phyloP scores from a whole-genome alignment of 768 basidiomycete genomes.

The Naematelia aurantialba region DNA sequence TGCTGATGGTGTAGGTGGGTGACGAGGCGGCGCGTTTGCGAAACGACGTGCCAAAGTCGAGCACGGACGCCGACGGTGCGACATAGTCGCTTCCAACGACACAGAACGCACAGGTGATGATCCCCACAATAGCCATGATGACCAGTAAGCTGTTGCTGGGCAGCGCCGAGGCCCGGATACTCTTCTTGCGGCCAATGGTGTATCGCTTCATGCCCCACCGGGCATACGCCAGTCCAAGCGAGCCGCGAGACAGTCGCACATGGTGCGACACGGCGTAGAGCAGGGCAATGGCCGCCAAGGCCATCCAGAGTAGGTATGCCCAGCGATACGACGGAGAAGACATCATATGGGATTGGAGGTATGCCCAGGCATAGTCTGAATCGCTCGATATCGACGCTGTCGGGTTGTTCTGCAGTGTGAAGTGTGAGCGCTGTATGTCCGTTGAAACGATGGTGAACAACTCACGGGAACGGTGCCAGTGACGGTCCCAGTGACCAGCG shows the following conservation, averaged over 20 bases:
- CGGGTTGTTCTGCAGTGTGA: constrained; percentile 32
- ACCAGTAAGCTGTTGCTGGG: constrained; percentile 67
- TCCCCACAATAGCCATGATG: constrained; percentile 54
- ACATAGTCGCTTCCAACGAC: constrained; percentile 70
- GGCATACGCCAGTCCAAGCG: constrained; percentile 58
- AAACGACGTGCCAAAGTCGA: constrained; percentile 52
- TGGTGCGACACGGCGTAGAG: constrained; percentile 47
- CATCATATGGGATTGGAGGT: constrained; percentile 48
- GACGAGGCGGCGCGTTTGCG: constrained; percentile 50
- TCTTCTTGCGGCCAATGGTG: constrained; percentile 28
- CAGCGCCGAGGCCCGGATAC: constrained; percentile 39
- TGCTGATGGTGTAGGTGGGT: constrained; percentile 62
- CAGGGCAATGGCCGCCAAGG: constrained; percentile 33
- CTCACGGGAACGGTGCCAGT: constrained; percentile 26
- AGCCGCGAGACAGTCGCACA: constrained; percentile 40
- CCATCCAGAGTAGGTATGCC: constrained; percentile 48
- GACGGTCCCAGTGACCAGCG: constrained; percentile 33
- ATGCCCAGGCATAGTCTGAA: constrained; percentile 43
- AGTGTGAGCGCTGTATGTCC: background rate
- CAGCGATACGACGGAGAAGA: constrained; percentile 47
- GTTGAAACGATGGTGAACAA: background rate
- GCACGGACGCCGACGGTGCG: constrained; percentile 55
- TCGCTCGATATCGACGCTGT: constrained; percentile 36
- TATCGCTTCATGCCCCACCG: constrained; percentile 53
- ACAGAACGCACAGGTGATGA: constrained; percentile 54